Base-by-base conservation (phyloP, 768 basidiomycete species). In the Boletales sp. region DNA sequence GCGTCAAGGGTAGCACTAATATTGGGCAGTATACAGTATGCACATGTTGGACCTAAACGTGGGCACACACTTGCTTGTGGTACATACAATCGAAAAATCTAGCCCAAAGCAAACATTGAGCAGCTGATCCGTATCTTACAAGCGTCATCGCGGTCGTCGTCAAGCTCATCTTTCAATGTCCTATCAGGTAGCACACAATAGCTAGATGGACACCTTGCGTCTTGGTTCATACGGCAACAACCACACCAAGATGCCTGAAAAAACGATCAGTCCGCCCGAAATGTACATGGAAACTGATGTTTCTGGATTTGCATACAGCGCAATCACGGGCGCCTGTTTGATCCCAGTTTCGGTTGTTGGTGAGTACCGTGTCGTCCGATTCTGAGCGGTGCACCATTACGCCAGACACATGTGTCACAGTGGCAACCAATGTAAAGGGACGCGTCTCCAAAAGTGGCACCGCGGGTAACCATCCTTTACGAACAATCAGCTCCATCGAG, bases 201-300 rank as follows among this genome's bases (percentile, higher is more conserved):
- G 53, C 61, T 72, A 88, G 61, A 86, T 78, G 43, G 84, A 83
- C 29, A 81, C 82, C 58, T 79, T 84, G n/a, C 87, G 87, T 57
- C 82, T 69, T 0, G 87, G 82, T 64, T 90, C 87, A 54, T 82
- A 89, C 0, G 87, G 89, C 17, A 91, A 67, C 1, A 86, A 58
- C 30, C 87, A 61, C 2, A 83, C 78, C 43, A 89, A 56, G 8
- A 71, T 62, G 2, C 86, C 87, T 7, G 83, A 78, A 46, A 74
- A 68, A 18, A 90, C 71, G 52, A 87, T 74, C 48, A 90, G 57
- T 5, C 75, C 81, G 1, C 83, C 87, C 9, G 84, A 75, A 38
- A 87, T 80, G 60, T 86, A 90, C 29, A 90, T 84, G 0, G 88
- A 88, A 0, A 81, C 82, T 1, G 82, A 74, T 0, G 84, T 85